A percentile compares a stretch with the other conserved stretches of the same genome.
These are phyloP conservation scores for Podospora pseudopauciseta DNA, from an alignment of 495 filamentous ascomycete species.

Conservation along the genomic window DNA sequence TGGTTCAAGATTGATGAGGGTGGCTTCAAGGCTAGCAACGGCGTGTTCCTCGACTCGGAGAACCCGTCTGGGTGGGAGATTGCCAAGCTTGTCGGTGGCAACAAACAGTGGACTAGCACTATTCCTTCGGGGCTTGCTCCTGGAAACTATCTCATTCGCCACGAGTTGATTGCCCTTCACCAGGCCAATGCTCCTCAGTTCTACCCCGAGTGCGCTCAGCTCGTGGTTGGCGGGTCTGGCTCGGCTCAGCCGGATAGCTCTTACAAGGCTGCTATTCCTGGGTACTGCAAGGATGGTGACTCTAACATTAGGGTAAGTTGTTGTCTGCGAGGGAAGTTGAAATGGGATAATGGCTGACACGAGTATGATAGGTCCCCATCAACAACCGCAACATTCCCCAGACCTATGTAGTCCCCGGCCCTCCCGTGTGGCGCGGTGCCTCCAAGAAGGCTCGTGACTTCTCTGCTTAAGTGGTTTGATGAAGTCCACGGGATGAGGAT, in stretches of 20 bases:
- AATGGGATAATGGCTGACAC: constrained; percentile 1
- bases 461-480: background rate
- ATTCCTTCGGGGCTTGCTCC: constrained; percentile 50
- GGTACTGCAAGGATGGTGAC: constrained; percentile 49
- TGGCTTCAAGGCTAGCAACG: constrained; percentile 39
- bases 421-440: constrained; percentile 27
- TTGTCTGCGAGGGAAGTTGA: background rate
- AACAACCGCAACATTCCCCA: constrained; percentile 27
- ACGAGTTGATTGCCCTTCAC: constrained; percentile 58
- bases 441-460: constrained; percentile 5
- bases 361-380: constrained; percentile 23
- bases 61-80: constrained; percentile 31
- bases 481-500: background rate
- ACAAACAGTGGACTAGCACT: constrained; percentile 50
- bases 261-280: constrained; percentile 49
- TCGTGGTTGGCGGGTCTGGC: constrained; percentile 51
- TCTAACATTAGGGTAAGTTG: constrained; percentile 47
- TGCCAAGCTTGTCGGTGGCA: constrained; percentile 42
- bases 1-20: constrained; percentile 63
- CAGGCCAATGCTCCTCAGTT: constrained; percentile 59
- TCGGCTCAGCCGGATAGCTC: constrained; percentile 39
- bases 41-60: constrained; percentile 34
- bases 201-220: constrained; percentile 58
- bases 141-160: constrained; percentile 57
- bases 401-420: constrained; percentile 29